phyloP scores from a whole-genome alignment of 169 alveolate species.

The Plasmodium gonderi region DNA sequence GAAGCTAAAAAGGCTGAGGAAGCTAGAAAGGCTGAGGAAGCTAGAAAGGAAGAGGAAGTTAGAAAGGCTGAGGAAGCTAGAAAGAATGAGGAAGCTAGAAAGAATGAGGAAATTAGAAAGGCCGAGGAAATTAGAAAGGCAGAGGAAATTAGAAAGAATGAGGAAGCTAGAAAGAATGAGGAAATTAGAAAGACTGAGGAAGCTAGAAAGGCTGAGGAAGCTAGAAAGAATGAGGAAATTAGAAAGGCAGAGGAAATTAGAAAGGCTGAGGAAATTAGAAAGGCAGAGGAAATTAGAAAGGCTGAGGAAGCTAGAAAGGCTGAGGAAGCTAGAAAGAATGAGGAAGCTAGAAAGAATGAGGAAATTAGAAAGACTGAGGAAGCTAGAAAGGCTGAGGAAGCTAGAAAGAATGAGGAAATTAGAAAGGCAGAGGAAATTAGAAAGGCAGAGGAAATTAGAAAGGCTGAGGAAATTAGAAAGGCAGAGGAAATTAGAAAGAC shows the following conservation, averaged over 20 bases:
- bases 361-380: background rate
- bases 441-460: background rate
- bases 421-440: background rate
- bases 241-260: conserved; percentile 6
- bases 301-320: background rate
- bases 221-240: background rate
- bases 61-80: background rate
- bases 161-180: conserved; percentile 11
- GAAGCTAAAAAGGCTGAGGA: background rate
- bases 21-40: background rate
- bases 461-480: background rate
- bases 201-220: conserved; percentile 17
- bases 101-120: conserved; percentile 1
- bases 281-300: background rate
- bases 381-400: background rate
- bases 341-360: background rate
- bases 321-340: background rate
- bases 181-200: conserved; percentile 1
- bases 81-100: conserved; percentile 3
- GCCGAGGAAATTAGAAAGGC: conserved; percentile 16
- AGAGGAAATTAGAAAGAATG: conserved; percentile 1
- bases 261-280: background rate
- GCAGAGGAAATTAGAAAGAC: background rate
- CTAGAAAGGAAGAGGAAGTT: background rate
- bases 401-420: background rate